Conservation (phyloP, 305 asterid genomes). For the Nicotiana rustica region DNA sequence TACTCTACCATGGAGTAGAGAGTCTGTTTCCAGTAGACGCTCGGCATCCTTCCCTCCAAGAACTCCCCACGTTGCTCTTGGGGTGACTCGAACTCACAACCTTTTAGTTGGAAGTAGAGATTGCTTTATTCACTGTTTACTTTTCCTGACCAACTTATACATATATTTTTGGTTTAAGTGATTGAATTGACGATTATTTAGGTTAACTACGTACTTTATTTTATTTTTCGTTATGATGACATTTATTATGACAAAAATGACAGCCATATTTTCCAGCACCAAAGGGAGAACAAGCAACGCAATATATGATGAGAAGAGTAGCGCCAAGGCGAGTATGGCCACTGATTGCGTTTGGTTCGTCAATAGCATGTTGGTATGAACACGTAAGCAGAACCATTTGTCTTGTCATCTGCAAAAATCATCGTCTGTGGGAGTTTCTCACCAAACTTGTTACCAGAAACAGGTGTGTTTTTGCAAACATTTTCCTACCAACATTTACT, state of each 20-base stretch:
- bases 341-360: slow-evolving; percentile 72
- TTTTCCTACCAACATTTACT: slow-evolving; percentile 30
- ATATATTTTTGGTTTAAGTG: too few relatives aligned
- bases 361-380: slow-evolving; percentile 96
- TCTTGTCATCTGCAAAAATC: slow-evolving; percentile 87
- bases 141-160: too few relatives aligned
- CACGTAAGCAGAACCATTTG: slow-evolving; percentile 88
- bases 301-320: slow-evolving; percentile 83
- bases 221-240: background rate
- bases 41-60: too few relatives aligned
- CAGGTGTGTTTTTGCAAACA: slow-evolving; percentile 53
- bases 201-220: background rate
- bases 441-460: slow-evolving; percentile 83
- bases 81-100: too few relatives aligned
- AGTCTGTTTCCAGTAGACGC: too few relatives aligned
- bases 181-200: too few relatives aligned
- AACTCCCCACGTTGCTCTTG: too few relatives aligned
- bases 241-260: slow-evolving; percentile 27
- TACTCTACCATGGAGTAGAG: too few relatives aligned
- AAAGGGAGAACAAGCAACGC: slow-evolving; percentile 78
- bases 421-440: slow-evolving; percentile 84
- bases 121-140: too few relatives aligned
- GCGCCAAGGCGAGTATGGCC: slow-evolving; percentile 99
- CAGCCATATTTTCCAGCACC: slow-evolving; percentile 97
- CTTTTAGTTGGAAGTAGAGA: too few relatives aligned